Percentiles rank a stretch among this genome's conserved stretches.
phyloP scores from a whole-genome alignment of 2,329 filamentous ascomycete genomes.

The Arthrinium puccinioides region DNA sequence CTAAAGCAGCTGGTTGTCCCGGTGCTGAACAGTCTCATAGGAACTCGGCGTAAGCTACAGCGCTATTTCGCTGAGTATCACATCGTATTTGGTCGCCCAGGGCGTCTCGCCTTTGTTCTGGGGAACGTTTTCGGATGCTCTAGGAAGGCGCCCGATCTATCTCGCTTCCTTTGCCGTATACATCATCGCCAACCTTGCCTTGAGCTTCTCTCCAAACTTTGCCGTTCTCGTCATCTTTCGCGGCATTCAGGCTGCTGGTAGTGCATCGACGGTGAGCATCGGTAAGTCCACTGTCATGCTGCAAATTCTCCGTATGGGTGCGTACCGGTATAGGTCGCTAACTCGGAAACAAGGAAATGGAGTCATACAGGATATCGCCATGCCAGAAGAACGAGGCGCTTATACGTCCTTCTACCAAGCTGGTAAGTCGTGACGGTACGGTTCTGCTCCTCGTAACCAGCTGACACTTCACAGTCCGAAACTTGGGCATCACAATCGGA shows the following conservation, averaged over 20 bases:
- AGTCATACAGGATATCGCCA: conserved; percentile 24
- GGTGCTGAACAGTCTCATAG: conserved; percentile 1
- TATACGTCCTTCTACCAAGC: conserved; percentile 24
- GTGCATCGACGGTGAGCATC: conserved; percentile 38
- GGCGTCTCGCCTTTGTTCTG: conserved; percentile 40
- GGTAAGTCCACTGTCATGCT: conserved; percentile 19
- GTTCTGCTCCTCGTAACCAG: background rate
- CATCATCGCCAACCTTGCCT: conserved; percentile 35
- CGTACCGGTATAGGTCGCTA: too few relatives aligned
- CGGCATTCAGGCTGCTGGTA: conserved; percentile 39
- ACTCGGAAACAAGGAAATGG: conserved; percentile 15
- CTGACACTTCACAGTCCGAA: conserved; percentile 10
- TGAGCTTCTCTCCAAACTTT: conserved; percentile 36
- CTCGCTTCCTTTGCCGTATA: conserved; percentile 38
- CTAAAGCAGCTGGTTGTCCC: background rate
- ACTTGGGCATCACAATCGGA: conserved; percentile 21
- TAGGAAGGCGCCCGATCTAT: conserved; percentile 37
- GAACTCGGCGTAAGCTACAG: conserved; percentile 22
- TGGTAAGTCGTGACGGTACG: conserved; percentile 8
- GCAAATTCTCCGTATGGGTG: too few relatives aligned
- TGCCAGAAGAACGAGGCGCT: conserved; percentile 17
- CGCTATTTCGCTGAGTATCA: conserved; percentile 31
- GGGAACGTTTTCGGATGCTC: conserved; percentile 38
- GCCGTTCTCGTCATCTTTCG: conserved; percentile 34
- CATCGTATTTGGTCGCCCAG: conserved; percentile 42